Conservation (phyloP, 2,329 filamentous ascomycete species). For the Epichloe brachyelytri region DNA sequence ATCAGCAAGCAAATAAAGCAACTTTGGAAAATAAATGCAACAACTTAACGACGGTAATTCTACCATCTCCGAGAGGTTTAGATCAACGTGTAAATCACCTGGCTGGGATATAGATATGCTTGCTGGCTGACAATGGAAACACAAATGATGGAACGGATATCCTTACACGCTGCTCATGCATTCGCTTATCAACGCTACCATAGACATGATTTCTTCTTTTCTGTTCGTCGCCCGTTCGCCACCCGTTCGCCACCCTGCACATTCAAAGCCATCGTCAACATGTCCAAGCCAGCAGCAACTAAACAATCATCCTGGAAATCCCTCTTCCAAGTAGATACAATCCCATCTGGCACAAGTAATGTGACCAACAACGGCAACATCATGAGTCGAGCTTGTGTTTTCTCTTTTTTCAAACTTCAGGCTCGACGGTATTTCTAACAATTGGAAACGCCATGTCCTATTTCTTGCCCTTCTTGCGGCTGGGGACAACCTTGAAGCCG, state of each 20-base stretch:
- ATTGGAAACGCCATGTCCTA: constrained; percentile 19
- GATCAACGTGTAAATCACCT: too few species aligned
- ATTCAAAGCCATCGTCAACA: neutral
- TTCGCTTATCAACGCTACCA: neutral
- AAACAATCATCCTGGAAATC: neutral
- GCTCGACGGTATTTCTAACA: constrained; percentile 7
- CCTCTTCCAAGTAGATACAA: neutral
- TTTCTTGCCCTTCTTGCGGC: constrained; percentile 86
- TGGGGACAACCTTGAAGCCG: constrained; percentile 79
- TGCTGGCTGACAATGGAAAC: neutral
- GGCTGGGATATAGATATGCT: neutral
- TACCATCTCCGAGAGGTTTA: too few species aligned
- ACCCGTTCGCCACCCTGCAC: neutral
- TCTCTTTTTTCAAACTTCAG: neutral
- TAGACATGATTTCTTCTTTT: neutral
- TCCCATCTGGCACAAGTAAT: neutral
- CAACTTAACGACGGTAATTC: too few species aligned
- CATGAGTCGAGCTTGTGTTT: neutral
- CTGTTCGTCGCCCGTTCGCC: neutral
- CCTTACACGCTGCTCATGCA: neutral
- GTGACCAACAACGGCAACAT: neutral
- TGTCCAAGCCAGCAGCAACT: neutral
- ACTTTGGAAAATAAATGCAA: too few species aligned
- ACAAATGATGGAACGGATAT: neutral
- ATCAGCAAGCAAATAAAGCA: too few species aligned